Evolutionary conservation across 805 yeast species (phyloP).

Genomic region (Cyberlindnera mycetangii): DNA sequence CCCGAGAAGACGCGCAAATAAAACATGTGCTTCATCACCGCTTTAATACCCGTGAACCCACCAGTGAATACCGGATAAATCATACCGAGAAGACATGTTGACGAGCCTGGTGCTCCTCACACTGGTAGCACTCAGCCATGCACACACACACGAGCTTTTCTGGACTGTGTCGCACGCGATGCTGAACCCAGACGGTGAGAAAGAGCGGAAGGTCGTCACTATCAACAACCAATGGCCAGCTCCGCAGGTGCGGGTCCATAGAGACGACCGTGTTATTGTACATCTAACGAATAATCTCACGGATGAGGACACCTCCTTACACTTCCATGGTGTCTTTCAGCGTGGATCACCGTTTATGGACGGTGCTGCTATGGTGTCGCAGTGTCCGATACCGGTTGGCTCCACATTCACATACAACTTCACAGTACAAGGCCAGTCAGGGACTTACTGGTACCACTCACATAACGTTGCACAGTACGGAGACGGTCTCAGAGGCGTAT

Average conservation of each 20-base stretch:
- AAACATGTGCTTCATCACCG: background rate
- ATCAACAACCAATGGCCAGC: slow-evolving; percentile 56
- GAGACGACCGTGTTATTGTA: slow-evolving; percentile 41
- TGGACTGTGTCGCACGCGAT: slow-evolving; percentile 36
- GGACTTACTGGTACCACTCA: slow-evolving; percentile 57
- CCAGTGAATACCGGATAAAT: background rate
- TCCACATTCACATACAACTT: slow-evolving; percentile 40
- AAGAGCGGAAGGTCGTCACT: slow-evolving; percentile 51
- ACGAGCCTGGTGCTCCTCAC: background rate
- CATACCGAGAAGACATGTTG: background rate
- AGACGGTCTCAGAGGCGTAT: slow-evolving; percentile 48
- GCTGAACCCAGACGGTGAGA: slow-evolving; percentile 57
- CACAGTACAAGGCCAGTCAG: slow-evolving; percentile 38
- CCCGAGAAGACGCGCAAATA: background rate
- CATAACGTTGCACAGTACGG: slow-evolving; percentile 45
- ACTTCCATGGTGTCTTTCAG: slow-evolving; percentile 77
- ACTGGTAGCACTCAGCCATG: background rate
- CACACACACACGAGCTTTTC: slow-evolving; percentile 30
- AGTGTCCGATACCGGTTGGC: slow-evolving; percentile 46
- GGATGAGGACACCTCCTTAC: slow-evolving; percentile 47
- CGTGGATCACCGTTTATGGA: slow-evolving; percentile 76
- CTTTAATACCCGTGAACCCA: background rate
- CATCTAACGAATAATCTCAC: slow-evolving; percentile 37
- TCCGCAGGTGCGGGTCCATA: slow-evolving; percentile 41
- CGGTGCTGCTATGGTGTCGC: slow-evolving; percentile 85